These are phyloP conservation scores for Ascochyta rabiei DNA, from an alignment of 2,329 filamentous ascomycete species.

Conservation along the genomic window DNA sequence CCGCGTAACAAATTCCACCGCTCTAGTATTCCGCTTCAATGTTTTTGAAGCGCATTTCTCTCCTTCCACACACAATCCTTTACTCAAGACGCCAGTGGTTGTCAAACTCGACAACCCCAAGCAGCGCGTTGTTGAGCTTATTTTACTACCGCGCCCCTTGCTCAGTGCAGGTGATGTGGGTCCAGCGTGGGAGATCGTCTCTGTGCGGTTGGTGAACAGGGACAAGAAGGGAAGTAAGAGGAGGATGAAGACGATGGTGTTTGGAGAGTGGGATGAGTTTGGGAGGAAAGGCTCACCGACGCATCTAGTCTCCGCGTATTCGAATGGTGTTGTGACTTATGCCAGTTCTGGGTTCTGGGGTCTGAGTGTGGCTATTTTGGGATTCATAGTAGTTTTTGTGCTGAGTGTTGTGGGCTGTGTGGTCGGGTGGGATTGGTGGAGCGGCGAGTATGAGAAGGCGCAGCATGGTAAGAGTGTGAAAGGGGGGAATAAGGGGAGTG, in stretches of 20 bases:
- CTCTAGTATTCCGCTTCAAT: slow-evolving; percentile 39
- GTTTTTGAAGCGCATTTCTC: slow-evolving; percentile 32
- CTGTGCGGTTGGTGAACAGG: slow-evolving; percentile 22
- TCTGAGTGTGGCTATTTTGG: slow-evolving; percentile 28
- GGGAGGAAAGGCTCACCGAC: slow-evolving; percentile 36
- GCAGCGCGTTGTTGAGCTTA: slow-evolving; percentile 39
- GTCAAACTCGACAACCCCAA: slow-evolving; percentile 21
- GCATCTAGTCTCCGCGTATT: slow-evolving; percentile 23
- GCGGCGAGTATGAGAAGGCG: slow-evolving; percentile 38
- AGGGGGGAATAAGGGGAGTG: slow-evolving; percentile 13
- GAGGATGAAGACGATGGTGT: slow-evolving; percentile 29
- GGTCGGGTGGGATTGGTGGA: slow-evolving; percentile 31
- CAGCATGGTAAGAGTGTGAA: slow-evolving; percentile 33
- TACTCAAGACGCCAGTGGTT: slow-evolving; percentile 9
- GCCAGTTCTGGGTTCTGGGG: slow-evolving; percentile 34
- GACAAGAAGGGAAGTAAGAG: not conserved
- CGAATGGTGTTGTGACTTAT: slow-evolving; percentile 21
- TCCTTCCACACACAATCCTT: slow-evolving; percentile 8
- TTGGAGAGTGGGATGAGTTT: slow-evolving; percentile 38
- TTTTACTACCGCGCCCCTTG: slow-evolving; percentile 35
- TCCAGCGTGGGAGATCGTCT: slow-evolving; percentile 34
- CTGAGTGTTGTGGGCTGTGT: slow-evolving; percentile 36
- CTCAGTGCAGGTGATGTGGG: slow-evolving; percentile 27
- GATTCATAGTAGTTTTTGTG: slow-evolving; percentile 33
- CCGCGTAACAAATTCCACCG: slow-evolving; percentile 21